phyloP scores from a whole-genome alignment of 2,329 filamentous ascomycete genomes.

The Hypoxylon sp. region DNA sequence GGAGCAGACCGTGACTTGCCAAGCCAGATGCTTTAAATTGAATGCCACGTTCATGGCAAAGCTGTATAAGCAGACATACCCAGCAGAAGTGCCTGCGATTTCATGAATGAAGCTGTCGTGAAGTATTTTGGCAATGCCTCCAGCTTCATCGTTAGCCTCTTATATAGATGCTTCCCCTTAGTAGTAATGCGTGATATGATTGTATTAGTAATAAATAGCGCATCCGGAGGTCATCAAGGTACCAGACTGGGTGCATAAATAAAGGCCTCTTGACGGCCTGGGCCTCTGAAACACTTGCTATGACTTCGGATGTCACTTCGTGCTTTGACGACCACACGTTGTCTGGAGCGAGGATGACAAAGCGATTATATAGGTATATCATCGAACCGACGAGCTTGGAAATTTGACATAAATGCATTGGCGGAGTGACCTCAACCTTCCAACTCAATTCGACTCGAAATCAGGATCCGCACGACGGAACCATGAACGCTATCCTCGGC shows the following conservation, averaged over 20 bases:
- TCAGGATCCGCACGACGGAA: neutral
- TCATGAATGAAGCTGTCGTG: neutral
- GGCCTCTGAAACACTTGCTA: neutral
- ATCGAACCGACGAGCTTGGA: neutral
- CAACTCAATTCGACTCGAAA: neutral
- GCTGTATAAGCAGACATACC: neutral
- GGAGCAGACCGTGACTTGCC: neutral
- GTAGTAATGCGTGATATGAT: neutral
- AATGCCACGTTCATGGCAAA: neutral
- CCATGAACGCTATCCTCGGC: neutral
- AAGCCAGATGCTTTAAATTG: neutral
- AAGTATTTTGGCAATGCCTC: neutral
- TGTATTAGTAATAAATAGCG: conserved; percentile 2
- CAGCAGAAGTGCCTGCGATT: neutral
- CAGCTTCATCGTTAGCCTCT: neutral
- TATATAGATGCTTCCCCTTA: neutral
- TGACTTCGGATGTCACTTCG: neutral
- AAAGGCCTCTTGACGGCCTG: neutral
- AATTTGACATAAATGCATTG: too few relatives aligned
- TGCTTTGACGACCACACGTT: neutral
- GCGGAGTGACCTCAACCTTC: too few relatives aligned
- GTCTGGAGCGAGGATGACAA: neutral
- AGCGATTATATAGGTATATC: neutral
- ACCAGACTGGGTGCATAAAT: neutral
- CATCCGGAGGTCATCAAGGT: neutral